phyloP scores from a whole-genome alignment of 768 basidiomycete genomes.

The Dioszegia crocea region DNA sequence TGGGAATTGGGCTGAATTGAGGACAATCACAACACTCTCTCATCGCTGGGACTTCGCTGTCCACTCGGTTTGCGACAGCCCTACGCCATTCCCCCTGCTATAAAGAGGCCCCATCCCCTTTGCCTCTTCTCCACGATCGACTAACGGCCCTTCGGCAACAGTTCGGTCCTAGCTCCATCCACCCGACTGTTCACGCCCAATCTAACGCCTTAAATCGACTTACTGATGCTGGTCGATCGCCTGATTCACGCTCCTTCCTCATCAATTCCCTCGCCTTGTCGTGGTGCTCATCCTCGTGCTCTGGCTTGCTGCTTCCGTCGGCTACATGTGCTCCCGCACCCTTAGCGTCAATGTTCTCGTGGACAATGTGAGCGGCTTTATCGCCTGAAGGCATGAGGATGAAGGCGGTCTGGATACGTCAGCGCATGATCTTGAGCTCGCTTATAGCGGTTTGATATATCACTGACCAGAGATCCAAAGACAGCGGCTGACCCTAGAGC shows the following conservation, averaged over 20 bases:
- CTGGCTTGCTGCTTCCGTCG: conserved; percentile 1
- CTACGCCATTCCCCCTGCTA: no score
- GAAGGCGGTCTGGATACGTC: conserved; percentile 17
- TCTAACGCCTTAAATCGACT: background rate
- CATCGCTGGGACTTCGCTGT: no score
- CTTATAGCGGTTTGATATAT: no score
- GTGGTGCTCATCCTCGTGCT: conserved; percentile 6
- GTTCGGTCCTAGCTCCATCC: no score
- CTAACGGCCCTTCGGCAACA: no score
- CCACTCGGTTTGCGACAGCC: no score
- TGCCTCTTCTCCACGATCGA: no score
- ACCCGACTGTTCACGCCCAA: background rate
- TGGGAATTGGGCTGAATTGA: background rate
- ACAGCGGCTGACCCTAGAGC: conserved; percentile 15
- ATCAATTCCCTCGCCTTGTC: background rate
- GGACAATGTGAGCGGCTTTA: conserved; percentile 15
- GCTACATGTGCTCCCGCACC: conserved; percentile 4
- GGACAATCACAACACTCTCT: background rate
- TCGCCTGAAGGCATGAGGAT: conserved; percentile 17
- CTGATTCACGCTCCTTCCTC: conserved; percentile 8
- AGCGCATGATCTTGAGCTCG: no score
- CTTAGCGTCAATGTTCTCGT: conserved; percentile 9
- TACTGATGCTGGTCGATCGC: conserved; percentile 5
- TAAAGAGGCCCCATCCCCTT: no score
- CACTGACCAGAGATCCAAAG: conserved; percentile 17